Percentiles rank a stretch among this genome's conserved stretches.
These are phyloP conservation scores for Nothophaeocryptopus gaeumannii DNA, from an alignment of 2,329 filamentous ascomycete genomes.

Conservation along the genomic window DNA sequence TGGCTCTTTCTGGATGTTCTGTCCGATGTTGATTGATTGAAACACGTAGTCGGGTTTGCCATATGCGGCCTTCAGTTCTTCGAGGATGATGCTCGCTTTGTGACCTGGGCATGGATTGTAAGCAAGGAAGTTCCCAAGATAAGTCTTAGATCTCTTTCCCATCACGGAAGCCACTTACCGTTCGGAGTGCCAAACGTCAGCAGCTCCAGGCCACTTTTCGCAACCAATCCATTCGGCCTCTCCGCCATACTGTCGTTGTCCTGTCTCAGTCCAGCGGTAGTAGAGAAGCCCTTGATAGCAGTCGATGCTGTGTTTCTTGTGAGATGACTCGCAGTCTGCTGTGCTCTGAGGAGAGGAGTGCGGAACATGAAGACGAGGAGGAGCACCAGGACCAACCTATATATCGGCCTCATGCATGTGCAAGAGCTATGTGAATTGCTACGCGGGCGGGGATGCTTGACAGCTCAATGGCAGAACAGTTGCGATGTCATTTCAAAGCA, in stretches of 20 bases:
- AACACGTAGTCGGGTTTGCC: slow-evolving; percentile 56
- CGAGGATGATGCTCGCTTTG: slow-evolving; percentile 61
- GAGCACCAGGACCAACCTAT: slow-evolving; percentile 17
- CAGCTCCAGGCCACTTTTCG: slow-evolving; percentile 63
- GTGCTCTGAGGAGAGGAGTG: slow-evolving; percentile 26
- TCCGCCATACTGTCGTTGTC: slow-evolving; percentile 26
- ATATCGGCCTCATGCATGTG: slow-evolving; percentile 15
- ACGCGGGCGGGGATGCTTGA: too few relatives aligned
- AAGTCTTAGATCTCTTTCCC: neutral
- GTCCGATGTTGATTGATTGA: slow-evolving; percentile 58
- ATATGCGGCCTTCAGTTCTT: slow-evolving; percentile 66
- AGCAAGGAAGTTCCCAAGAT: neutral
- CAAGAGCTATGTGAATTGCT: neutral
- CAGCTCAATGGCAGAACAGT: too few relatives aligned
- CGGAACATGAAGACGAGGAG: slow-evolving; percentile 29
- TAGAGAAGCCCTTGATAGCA: slow-evolving; percentile 15
- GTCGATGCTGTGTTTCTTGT: slow-evolving; percentile 14
- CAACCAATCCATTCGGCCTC: slow-evolving; percentile 57
- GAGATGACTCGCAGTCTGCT: slow-evolving; percentile 27
- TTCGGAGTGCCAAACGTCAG: slow-evolving; percentile 55
- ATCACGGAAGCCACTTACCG: slow-evolving; percentile 24
- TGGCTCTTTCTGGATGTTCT: slow-evolving; percentile 64
- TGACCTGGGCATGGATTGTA: slow-evolving; percentile 10
- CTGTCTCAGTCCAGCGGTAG: slow-evolving; percentile 6
- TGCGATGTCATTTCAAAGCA: too few relatives aligned